Evolutionary conservation across 371 early-diverging fungal species (phyloP).

Genomic region (Conidiobolus incongruus): DNA sequence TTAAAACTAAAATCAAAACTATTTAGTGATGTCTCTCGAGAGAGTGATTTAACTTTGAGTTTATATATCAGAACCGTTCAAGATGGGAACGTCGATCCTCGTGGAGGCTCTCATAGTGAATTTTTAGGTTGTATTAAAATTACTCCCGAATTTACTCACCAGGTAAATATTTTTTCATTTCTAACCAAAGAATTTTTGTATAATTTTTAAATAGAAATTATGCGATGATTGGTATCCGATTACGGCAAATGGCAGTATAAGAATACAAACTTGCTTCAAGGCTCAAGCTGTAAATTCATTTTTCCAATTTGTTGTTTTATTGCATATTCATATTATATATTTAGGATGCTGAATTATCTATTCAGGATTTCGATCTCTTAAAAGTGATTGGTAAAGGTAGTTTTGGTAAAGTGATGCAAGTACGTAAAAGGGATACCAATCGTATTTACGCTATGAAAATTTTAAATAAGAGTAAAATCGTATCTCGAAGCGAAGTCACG

Average conservation of each 20-base stretch:
- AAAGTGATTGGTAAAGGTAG: too few relatives aligned
- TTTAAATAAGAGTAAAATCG: constrained; percentile 79
- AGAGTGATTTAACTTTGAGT: constrained; percentile 55
- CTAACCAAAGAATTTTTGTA: too few relatives aligned
- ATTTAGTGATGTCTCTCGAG: constrained; percentile 77
- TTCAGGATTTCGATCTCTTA: constrained; percentile 92
- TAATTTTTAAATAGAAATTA: constrained; percentile 9
- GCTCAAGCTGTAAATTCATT: constrained; percentile 22
- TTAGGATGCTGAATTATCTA: constrained; percentile 37
- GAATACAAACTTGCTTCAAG: constrained; percentile 44
- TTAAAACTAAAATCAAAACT: too few relatives aligned
- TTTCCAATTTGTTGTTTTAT: background rate
- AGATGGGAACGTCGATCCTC: constrained; percentile 8
- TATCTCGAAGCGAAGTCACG: constrained; percentile 72
- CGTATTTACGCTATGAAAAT: constrained; percentile 97
- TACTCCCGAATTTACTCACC: constrained; percentile 33
- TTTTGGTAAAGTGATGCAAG: constrained; percentile 95
- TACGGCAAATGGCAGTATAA: constrained; percentile 35
- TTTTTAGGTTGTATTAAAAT: constrained; percentile 43
- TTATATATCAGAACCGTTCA: constrained; percentile 48
- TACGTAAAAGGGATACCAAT: constrained; percentile 77
- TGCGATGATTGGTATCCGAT: constrained; percentile 32
- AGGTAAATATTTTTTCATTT: constrained; percentile 6
- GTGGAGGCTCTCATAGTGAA: constrained; percentile 20
- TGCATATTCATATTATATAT: background rate